These are phyloP conservation scores for Cladophialophora yegresii DNA, from an alignment of 2,329 filamentous ascomycete species.

Conservation along the genomic window DNA sequence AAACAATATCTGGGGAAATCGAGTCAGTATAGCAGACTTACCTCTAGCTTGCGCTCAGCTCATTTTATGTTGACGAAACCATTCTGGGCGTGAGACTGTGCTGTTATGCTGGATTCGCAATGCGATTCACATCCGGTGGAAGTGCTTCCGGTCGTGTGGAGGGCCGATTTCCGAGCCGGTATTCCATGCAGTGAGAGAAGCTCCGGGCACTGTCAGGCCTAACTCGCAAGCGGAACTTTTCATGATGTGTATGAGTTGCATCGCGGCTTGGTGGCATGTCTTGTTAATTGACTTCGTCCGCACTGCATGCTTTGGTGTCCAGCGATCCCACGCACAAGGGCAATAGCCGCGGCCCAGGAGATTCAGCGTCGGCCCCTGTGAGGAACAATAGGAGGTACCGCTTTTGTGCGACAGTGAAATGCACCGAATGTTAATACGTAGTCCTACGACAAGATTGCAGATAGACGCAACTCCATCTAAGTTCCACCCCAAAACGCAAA, in stretches of 20 bases:
- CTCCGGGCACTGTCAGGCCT: background rate
- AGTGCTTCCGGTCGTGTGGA: conserved; percentile 11
- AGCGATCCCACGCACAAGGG: background rate
- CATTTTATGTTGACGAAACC: background rate
- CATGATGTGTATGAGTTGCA: background rate
- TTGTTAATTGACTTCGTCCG: background rate
- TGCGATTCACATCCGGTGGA: conserved; percentile 8
- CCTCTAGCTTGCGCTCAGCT: conserved; percentile 3
- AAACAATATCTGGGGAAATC: background rate
- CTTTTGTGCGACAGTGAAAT: background rate
- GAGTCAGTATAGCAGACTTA: conserved; percentile 2
- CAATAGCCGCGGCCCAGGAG: background rate
- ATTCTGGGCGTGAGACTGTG: background rate
- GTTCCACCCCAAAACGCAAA: background rate
- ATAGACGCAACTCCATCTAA: background rate
- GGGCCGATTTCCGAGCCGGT: background rate
- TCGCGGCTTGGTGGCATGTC: background rate
- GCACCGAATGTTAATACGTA: background rate
- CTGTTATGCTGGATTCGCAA: background rate
- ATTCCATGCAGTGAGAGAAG: background rate
- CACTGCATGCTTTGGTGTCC: background rate
- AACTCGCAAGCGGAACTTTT: background rate
- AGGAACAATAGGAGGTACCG: background rate
- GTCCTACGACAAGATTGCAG: background rate
- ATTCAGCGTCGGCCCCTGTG: background rate